A percentile compares a stretch with the other conserved stretches of the same genome.
These are phyloP conservation scores for Sporothrix inflata DNA, from an alignment of 2,329 filamentous ascomycete genomes.

Conservation along the genomic window DNA sequence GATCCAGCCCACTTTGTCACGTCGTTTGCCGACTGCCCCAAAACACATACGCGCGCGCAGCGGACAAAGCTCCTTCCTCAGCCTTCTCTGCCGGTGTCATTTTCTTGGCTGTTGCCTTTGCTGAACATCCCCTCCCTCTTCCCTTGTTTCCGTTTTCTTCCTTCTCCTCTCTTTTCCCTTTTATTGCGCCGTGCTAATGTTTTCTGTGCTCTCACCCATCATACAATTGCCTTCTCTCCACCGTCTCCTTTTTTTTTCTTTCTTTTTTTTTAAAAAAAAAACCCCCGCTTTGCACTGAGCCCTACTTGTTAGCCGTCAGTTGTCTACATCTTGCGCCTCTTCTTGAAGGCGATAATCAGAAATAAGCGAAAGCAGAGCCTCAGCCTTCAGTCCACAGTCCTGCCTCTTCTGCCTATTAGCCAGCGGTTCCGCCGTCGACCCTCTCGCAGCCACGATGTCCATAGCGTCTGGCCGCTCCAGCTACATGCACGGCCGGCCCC, in stretches of 20 bases:
- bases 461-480: slow-evolving; percentile 2
- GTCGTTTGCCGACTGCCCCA: neutral
- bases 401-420: neutral
- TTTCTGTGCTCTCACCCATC: neutral
- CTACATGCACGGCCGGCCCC: neutral
- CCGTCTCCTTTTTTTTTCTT: slow-evolving; percentile 13
- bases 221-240: neutral
- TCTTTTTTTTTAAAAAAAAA: slow-evolving; percentile 10
- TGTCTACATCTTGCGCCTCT: neutral
- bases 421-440: neutral
- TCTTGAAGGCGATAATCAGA: neutral
- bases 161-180: slow-evolving; percentile 13
- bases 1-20: neutral
- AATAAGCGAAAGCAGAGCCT: neutral
- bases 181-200: neutral
- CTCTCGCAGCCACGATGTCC: neutral
- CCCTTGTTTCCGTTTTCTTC: slow-evolving; percentile 8
- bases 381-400: neutral
- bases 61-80: neutral
- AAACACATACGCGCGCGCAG: neutral
- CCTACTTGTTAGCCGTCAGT: no score
- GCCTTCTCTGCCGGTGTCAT: neutral
- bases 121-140: neutral
- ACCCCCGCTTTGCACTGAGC: neutral
- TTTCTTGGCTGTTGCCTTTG: neutral